phyloP scores from a whole-genome alignment of 768 basidiomycete species.

The Tulasnella sp. region DNA sequence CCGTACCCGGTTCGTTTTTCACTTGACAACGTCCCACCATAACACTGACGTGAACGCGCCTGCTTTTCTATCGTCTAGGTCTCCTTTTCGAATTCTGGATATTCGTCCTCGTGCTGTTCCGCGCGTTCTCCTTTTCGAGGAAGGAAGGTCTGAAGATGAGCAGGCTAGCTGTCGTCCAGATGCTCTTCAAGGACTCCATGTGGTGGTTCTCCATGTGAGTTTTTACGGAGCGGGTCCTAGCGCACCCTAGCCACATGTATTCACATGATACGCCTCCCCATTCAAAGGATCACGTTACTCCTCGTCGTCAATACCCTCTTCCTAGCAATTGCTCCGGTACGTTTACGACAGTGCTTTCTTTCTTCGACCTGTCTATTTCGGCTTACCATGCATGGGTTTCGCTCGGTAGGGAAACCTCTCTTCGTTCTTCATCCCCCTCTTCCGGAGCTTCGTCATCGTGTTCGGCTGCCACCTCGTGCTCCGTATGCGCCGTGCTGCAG shows the following conservation, averaged over 20 bases:
- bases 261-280: neutral
- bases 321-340: slow-evolving; percentile 18
- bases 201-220: slow-evolving; percentile 32
- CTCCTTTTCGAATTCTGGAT: slow-evolving; percentile 30
- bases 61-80: neutral
- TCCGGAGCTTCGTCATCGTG: slow-evolving; percentile 22
- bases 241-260: neutral
- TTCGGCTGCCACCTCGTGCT: slow-evolving; percentile 25
- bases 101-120: slow-evolving; percentile 5
- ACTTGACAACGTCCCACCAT: too few species aligned
- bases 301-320: slow-evolving; percentile 24
- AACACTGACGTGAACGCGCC: too few species aligned
- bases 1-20: slow-evolving; percentile 13
- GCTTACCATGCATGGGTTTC: neutral
- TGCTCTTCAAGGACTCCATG: slow-evolving; percentile 25
- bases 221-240: neutral
- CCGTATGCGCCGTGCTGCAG: slow-evolving; percentile 11
- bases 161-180: neutral
- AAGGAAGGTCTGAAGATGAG: neutral
- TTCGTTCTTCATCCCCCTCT: neutral
- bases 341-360: neutral
- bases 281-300: slow-evolving; percentile 22
- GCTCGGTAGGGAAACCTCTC: neutral
- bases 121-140: slow-evolving; percentile 1
- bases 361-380: neutral